A percentile compares a stretch with the other conserved stretches of the same genome.
These are phyloP conservation scores for Fomitiporia mediterranea DNA, from an alignment of 1,284 basidiomycete species.

Conservation along the genomic window DNA sequence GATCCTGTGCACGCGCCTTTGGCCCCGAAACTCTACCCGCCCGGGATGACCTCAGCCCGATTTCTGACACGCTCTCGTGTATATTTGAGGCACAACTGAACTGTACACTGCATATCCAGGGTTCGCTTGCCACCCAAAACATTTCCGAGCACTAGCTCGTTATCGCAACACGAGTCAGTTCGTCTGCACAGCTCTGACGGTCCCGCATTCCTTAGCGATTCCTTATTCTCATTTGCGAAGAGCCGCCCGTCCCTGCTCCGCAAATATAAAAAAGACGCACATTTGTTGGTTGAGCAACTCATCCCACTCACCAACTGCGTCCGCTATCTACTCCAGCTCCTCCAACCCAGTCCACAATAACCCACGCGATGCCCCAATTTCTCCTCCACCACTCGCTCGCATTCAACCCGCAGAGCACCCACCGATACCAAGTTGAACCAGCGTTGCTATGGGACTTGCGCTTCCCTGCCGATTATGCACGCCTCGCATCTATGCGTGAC, in stretches of 20 bases:
- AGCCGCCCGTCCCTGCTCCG: not conserved
- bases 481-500: slow-evolving; percentile 27
- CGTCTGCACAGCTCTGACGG: not conserved
- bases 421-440: slow-evolving; percentile 15
- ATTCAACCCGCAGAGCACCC: slow-evolving; percentile 18
- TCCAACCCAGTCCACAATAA: not conserved
- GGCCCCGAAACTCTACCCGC: slow-evolving; percentile 1
- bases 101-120: not conserved
- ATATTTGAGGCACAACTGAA: not conserved
- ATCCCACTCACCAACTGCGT: not conserved
- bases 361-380: slow-evolving; percentile 16
- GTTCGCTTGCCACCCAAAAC: not conserved
- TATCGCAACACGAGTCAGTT: not conserved
- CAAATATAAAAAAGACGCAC: not conserved
- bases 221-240: not conserved
- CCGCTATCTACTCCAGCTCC: not conserved
- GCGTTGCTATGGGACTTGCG: slow-evolving; percentile 46
- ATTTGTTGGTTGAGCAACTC: not conserved
- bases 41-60: slow-evolving; percentile 6
- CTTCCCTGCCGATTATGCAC: slow-evolving; percentile 32
- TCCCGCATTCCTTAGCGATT: slow-evolving; percentile 3
- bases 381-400: slow-evolving; percentile 18
- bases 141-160: not conserved
- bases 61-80: not conserved
- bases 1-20: slow-evolving; percentile 1